Evolutionary conservation across 805 yeast species (phyloP).

Genomic region (Kregervanrija delftensis): DNA sequence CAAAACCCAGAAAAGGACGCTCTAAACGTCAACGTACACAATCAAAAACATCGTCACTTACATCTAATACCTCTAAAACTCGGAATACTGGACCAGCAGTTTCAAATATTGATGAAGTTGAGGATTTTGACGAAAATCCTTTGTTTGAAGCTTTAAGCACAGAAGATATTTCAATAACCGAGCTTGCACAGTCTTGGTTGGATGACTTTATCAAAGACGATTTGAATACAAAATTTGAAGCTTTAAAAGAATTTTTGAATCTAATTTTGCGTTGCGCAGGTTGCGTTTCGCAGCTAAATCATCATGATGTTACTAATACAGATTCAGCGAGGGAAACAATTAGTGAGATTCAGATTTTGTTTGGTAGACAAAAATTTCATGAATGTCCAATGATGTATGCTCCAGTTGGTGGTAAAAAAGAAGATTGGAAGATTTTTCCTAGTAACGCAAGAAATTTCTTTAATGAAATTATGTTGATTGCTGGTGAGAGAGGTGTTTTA

Average conservation of each 20-base stretch:
- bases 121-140: constrained; percentile 39
- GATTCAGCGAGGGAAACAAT: constrained; percentile 64
- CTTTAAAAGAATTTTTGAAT: constrained; percentile 61
- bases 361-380: constrained; percentile 53
- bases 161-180: constrained; percentile 41
- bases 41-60: not conserved
- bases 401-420: constrained; percentile 29
- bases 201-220: constrained; percentile 36
- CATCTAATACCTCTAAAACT: too few species aligned
- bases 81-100: too few species aligned
- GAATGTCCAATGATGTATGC: constrained; percentile 52
- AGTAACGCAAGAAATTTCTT: constrained; percentile 52
- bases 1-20: not conserved
- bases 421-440: constrained; percentile 41
- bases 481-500: constrained; percentile 58
- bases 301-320: constrained; percentile 57
- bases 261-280: constrained; percentile 68
- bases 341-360: constrained; percentile 60
- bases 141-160: constrained; percentile 46
- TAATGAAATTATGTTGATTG: constrained; percentile 38
- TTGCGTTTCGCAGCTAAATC: constrained; percentile 55
- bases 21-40: not conserved
- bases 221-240: constrained; percentile 33
- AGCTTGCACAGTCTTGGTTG: constrained; percentile 52
- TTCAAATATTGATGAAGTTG: constrained; percentile 31